A percentile compares a stretch with the other conserved stretches of the same genome.
phyloP scores from a whole-genome alignment of 2,329 filamentous ascomycete species.

The Meredithiella fracta region DNA sequence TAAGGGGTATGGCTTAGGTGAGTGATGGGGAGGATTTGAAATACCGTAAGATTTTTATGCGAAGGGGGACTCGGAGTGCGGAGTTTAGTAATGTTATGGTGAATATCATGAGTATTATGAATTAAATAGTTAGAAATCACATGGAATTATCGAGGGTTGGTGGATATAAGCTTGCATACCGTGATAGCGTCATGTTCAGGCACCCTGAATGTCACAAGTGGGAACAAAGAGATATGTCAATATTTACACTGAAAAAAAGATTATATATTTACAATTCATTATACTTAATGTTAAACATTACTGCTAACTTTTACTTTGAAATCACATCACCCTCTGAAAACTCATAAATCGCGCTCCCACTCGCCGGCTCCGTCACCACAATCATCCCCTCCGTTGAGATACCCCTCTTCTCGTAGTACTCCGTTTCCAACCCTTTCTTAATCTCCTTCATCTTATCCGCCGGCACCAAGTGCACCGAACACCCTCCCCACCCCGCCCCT shows the following conservation, averaged over 20 bases:
- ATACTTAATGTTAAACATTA: not conserved
- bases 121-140: no score
- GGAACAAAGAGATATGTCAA: not conserved
- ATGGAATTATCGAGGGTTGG: no score
- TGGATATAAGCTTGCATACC: no score
- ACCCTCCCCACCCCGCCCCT: slow-evolving; percentile 92
- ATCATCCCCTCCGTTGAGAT: slow-evolving; percentile 60
- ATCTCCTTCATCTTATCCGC: slow-evolving; percentile 66
- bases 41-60: no score
- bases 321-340: not conserved
- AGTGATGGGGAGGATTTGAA: no score
- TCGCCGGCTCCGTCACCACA: slow-evolving; percentile 75
- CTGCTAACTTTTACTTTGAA: not conserved
- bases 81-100: no score
- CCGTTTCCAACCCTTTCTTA: slow-evolving; percentile 56
- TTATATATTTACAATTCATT: not conserved
- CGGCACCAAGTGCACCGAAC: slow-evolving; percentile 82
- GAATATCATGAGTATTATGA: no score
- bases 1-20: no score
- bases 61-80: no score
- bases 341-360: slow-evolving; percentile 34
- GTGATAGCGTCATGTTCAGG: no score
- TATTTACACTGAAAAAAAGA: no score
- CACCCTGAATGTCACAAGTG: no score
- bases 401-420: slow-evolving; percentile 61